Evolutionary conservation across 2,329 filamentous ascomycete species (phyloP), one percentile per base, ranked within the genome.

Genomic region (Zasmidium angulare): DNA sequence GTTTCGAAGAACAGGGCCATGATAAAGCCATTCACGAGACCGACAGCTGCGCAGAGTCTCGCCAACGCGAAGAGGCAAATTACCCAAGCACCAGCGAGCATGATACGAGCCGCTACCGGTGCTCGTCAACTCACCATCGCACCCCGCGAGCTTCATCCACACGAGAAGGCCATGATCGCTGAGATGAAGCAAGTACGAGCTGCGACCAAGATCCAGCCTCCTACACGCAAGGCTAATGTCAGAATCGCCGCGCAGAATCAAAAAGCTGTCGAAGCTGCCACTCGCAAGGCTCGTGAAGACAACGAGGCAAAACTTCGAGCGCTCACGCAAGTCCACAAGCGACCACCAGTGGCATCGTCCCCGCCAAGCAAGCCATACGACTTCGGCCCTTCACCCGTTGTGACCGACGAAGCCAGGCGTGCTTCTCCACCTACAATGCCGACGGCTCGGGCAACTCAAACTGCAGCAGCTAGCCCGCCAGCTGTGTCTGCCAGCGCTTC

Each of bases 61-160:
- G 53, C 52, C 46, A 51, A 55, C 17, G 61, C 53, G n/a, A 60
- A 62, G 36, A 57, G 53, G 12, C 64, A 66, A 50, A 66, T 66
- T 54, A 58, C 17, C 7, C 49, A 59, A 26, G 60, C 63, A 17
- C 65, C 65, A 12, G 50, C 31, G 22, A 64, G 59, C 47, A 67
- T 67, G 65, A 23, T 66, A 1, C 56, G 57, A 17, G 56, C 62
- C n/a, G 52, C 53, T n/a, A 29, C 14, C n/a, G 53, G 50, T 26
- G 26, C 49, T 14, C 55, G 50, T 52, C 55, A 29, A 21, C 56
- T 57, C 55, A 55, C 59, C 46, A 57, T 65, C 36, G 60, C 59
- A n/a, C 62, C 62, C 31, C 62, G 64, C 17, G 60, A 61, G 43
- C 59, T 65, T 9, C 55, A 62, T n/a, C 62, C 64, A 21, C 57